These are phyloP conservation scores for Musa acuminata DNA, from an alignment of 176 grass and related monocot genomes.

Conservation along the genomic window DNA sequence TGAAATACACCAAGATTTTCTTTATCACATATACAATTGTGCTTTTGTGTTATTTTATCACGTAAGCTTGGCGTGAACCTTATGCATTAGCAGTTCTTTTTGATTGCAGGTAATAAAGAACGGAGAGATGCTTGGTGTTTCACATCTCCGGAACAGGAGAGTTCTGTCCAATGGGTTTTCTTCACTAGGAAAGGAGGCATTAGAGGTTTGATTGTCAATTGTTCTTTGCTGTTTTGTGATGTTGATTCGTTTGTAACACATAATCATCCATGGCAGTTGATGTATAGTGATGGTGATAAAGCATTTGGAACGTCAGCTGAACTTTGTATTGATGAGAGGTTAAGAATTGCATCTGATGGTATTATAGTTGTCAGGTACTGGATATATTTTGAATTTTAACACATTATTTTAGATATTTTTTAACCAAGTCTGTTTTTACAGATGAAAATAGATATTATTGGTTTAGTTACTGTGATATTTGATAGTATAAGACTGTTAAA, in stretches of 20 bases:
- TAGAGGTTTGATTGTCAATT: constrained; percentile 44
- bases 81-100: not conserved
- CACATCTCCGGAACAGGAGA: constrained; percentile 90
- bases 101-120: constrained; percentile 92
- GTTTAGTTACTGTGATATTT: not conserved
- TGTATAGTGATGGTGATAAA: constrained; percentile 97
- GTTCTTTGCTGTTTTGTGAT: constrained; percentile 18
- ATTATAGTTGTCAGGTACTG: constrained; percentile 90
- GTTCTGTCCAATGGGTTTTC: constrained; percentile 93
- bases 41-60: not conserved
- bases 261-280: constrained; percentile 53
- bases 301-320: constrained; percentile 91
- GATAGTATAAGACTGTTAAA: too few species aligned
- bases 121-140: constrained; percentile 98
- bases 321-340: constrained; percentile 84
- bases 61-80: not conserved
- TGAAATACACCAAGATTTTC: too few species aligned
- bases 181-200: constrained; percentile 76
- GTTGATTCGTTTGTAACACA: constrained; percentile 28
- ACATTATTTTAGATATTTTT: not conserved
- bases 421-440: not conserved
- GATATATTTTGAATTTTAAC: not conserved
- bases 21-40: not conserved
- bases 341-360: constrained; percentile 84
- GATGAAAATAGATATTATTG: not conserved